These are phyloP conservation scores for Pythium vanterpoolii DNA, from an alignment of 352 stramenopile genomes.

Conservation along the genomic window DNA sequence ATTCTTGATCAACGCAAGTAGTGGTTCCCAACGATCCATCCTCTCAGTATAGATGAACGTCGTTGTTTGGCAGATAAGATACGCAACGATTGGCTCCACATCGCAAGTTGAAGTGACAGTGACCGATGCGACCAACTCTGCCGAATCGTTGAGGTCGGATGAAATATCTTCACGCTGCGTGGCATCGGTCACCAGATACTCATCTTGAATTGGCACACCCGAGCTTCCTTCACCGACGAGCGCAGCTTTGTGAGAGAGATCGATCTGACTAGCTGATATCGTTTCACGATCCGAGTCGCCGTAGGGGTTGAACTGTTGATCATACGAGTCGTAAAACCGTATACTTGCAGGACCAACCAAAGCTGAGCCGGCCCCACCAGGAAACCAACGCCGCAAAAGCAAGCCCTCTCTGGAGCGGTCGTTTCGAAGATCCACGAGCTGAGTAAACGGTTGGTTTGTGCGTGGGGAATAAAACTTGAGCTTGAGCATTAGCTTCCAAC, in stretches of 20 bases:
- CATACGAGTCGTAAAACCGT: slow-evolving; percentile 53
- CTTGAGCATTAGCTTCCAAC: slow-evolving; percentile 82
- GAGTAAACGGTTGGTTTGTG: slow-evolving; percentile 60
- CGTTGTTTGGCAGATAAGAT: slow-evolving; percentile 81
- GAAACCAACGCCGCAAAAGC: slow-evolving; percentile 77
- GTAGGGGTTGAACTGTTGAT: slow-evolving; percentile 26
- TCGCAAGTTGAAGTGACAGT: slow-evolving; percentile 46
- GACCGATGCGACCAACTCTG: slow-evolving; percentile 24
- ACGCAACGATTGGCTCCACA: slow-evolving; percentile 82
- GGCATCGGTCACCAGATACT: background rate
- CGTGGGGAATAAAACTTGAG: slow-evolving; percentile 77
- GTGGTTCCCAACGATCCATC: slow-evolving; percentile 80
- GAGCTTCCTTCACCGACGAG: slow-evolving; percentile 22
- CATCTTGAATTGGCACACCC: slow-evolving; percentile 27
- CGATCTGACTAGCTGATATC: background rate
- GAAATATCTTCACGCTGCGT: slow-evolving; percentile 2
- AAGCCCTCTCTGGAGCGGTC: slow-evolving; percentile 73
- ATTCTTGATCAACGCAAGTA: slow-evolving; percentile 72
- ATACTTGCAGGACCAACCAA: slow-evolving; percentile 22
- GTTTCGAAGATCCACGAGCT: slow-evolving; percentile 66
- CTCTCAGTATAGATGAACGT: slow-evolving; percentile 70
- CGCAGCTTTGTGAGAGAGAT: slow-evolving; percentile 15
- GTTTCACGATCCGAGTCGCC: background rate
- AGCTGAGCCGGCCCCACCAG: slow-evolving; percentile 26
- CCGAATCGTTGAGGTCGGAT: slow-evolving; percentile 17